phyloP scores from a whole-genome alignment of 345 rosid genomes.

The Citrus trifoliata region DNA sequence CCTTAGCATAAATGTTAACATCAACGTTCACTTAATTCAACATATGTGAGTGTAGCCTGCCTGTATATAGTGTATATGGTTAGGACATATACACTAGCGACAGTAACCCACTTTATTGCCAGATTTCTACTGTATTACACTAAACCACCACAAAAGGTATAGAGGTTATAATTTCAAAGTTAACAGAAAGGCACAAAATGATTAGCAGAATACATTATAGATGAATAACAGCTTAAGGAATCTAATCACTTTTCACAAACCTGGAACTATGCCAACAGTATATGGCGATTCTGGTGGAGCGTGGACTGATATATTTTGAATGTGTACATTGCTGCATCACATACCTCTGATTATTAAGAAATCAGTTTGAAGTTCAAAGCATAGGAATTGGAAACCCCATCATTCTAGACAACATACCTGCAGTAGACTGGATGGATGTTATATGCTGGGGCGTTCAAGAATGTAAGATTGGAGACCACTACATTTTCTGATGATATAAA shows the following conservation, averaged over 20 bases:
- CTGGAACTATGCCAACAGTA: constrained; percentile 81
- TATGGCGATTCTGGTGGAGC: constrained; percentile 58
- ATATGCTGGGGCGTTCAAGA: constrained; percentile 75
- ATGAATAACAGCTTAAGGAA: not conserved
- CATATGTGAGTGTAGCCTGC: not conserved
- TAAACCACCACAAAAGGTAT: not conserved
- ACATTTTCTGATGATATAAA: constrained; percentile 53
- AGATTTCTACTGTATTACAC: not conserved
- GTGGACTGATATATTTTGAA: constrained; percentile 53
- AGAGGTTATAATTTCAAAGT: not conserved
- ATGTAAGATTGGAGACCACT: constrained; percentile 79
- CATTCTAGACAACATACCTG: constrained; percentile 38
- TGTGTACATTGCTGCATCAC: constrained; percentile 51
- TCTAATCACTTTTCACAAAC: constrained; percentile 27
- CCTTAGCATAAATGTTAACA: not conserved
- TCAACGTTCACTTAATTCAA: not conserved
- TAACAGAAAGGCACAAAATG: not conserved
- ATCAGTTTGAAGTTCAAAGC: not conserved
- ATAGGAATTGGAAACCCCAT: not conserved
- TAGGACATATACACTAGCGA: not conserved
- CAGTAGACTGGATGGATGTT: constrained; percentile 89
- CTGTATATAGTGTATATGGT: not conserved
- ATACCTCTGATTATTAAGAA: not conserved
- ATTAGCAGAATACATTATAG: not conserved
- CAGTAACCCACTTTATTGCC: not conserved